A percentile compares a stretch with the other conserved stretches of the same genome.
Evolutionary conservation across 2,329 filamentous ascomycete genomes (phyloP).

Genomic region (Piedraia hortae): DNA sequence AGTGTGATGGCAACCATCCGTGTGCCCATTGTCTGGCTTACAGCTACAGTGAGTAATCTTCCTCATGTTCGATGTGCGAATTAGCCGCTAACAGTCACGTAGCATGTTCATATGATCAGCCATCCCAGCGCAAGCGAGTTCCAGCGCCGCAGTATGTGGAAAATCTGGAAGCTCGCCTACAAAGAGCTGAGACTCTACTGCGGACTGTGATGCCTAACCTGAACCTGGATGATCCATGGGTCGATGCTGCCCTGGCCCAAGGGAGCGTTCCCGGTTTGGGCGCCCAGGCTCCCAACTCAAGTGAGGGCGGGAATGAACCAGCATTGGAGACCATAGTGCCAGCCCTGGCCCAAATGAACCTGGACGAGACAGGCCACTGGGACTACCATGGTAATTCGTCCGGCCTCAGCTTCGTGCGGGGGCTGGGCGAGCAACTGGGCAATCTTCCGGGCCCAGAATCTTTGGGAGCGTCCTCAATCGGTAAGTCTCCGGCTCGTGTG

Average conservation of each 20-base stretch:
- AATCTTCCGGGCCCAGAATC: slow-evolving; percentile 40
- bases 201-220: slow-evolving; percentile 59
- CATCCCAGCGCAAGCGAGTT: slow-evolving; percentile 71
- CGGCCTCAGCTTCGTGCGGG: slow-evolving; percentile 61
- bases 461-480: slow-evolving; percentile 28
- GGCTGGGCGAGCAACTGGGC: slow-evolving; percentile 69
- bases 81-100: slow-evolving; percentile 1
- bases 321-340: slow-evolving; percentile 86
- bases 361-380: slow-evolving; percentile 77
- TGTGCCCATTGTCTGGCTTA: slow-evolving; percentile 89
- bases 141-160: slow-evolving; percentile 84
- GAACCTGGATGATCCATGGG: slow-evolving; percentile 57
- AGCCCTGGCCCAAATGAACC: slow-evolving; percentile 65
- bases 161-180: slow-evolving; percentile 54
- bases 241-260: slow-evolving; percentile 39
- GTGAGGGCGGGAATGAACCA: slow-evolving; percentile 26
- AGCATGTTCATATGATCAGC: slow-evolving; percentile 93
- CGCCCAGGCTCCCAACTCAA: slow-evolving; percentile 6
- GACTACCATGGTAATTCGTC: slow-evolving; percentile 91
- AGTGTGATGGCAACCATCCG: slow-evolving; percentile 27
- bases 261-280: slow-evolving; percentile 13
- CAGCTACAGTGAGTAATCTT: slow-evolving; percentile 53
- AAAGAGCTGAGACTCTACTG: slow-evolving; percentile 56
- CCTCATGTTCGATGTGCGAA: not conserved
- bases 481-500: slow-evolving; percentile 25